Evolutionary conservation across 768 basidiomycete genomes (phyloP).

Genomic region (Agrocybe chaxingu): DNA sequence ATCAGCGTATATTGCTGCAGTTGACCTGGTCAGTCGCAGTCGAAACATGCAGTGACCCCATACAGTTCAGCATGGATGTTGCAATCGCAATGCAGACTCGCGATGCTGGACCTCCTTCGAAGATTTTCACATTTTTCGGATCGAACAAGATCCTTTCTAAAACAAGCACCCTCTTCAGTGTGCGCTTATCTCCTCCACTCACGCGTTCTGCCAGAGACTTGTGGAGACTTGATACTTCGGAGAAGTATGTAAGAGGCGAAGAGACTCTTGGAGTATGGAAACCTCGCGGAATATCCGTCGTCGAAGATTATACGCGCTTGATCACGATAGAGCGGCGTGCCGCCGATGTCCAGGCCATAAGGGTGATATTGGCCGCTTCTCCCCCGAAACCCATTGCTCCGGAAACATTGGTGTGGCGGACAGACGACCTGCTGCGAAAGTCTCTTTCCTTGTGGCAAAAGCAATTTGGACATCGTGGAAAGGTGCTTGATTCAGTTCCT

Average conservation of each 20-base stretch:
- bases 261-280: conserved; percentile 82
- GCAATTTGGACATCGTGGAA: conserved; percentile 69
- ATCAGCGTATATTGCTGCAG: conserved; percentile 79
- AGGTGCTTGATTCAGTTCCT: conserved; percentile 45
- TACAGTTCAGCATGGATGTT: conserved; percentile 87
- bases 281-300: conserved; percentile 82
- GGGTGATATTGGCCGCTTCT: conserved; percentile 65
- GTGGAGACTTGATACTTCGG: conserved; percentile 92
- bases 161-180: conserved; percentile 79
- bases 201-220: conserved; percentile 86
- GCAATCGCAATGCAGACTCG: conserved; percentile 81
- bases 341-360: conserved; percentile 88
- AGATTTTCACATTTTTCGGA: conserved; percentile 71
- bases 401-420: conserved; percentile 62
- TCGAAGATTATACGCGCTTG: conserved; percentile 82
- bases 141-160: conserved; percentile 75
- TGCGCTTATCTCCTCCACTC: conserved; percentile 78
- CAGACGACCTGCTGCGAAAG: conserved; percentile 61
- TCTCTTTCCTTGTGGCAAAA: conserved; percentile 82
- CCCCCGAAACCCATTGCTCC: conserved; percentile 45
- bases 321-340: conserved; percentile 68
- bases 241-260: conserved; percentile 93
- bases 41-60: conserved; percentile 80
- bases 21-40: conserved; percentile 76
- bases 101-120: conserved; percentile 81